phyloP scores from a whole-genome alignment of 2,329 filamentous ascomycete genomes.

The Phialocephala sp. region DNA sequence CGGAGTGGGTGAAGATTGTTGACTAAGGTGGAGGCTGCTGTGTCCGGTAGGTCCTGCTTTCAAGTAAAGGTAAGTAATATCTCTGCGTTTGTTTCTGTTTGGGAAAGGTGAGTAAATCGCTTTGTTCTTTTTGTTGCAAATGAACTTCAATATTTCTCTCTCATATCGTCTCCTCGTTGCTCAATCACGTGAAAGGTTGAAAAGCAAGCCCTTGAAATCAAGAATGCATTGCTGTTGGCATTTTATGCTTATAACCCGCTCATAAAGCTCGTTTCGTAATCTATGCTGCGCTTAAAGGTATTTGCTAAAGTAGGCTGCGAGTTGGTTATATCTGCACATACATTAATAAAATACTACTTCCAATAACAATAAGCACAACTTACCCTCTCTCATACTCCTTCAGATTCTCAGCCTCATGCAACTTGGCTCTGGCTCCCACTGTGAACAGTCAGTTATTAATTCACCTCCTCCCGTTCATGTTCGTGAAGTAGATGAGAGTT shows the following conservation, averaged over 20 bases:
- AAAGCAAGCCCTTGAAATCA: neutral
- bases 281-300: slow-evolving; percentile 40
- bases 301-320: slow-evolving; percentile 32
- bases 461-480: neutral
- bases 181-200: neutral
- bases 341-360: neutral
- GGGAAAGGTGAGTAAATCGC: neutral
- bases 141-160: neutral
- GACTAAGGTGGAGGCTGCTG: neutral
- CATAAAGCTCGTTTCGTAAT: neutral
- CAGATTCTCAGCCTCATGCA: slow-evolving; percentile 51
- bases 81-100: neutral
- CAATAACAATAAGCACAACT: slow-evolving; percentile 15
- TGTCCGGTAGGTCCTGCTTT: neutral
- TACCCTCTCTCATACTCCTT: slow-evolving; percentile 56
- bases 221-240: slow-evolving; percentile 2
- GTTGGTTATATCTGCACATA: slow-evolving; percentile 31
- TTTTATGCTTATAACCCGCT: neutral
- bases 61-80: neutral
- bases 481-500: neutral
- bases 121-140: neutral
- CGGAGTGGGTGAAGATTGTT: neutral
- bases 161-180: neutral
- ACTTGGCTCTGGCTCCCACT: slow-evolving; percentile 59
- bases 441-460: slow-evolving; percentile 49